A percentile compares a stretch with the other conserved stretches of the same genome.
phyloP scores from a whole-genome alignment of 108 stramenopile species.

The Mediolabrus comicus region DNA sequence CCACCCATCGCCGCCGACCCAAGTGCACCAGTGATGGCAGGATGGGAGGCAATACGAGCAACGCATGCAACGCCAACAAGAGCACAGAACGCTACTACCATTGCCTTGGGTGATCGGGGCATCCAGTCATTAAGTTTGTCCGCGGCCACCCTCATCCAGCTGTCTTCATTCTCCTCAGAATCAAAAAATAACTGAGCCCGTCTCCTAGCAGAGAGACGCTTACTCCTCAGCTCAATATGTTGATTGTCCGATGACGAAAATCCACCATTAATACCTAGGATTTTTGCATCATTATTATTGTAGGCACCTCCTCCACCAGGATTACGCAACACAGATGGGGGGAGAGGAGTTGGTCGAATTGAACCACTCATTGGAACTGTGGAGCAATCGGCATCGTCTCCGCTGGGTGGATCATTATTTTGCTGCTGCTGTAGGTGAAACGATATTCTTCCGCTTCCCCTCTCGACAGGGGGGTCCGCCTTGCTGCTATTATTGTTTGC shows the following conservation, averaged over 20 bases:
- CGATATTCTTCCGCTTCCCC: not conserved
- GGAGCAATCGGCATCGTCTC: not conserved
- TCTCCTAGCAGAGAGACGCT: not conserved
- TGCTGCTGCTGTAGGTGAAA: not conserved
- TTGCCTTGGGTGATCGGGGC: not conserved
- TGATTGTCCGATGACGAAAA: not conserved
- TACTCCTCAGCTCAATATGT: slow-evolving; percentile 1
- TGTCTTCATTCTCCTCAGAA: not conserved
- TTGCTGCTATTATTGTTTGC: not conserved
- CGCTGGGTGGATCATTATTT: not conserved
- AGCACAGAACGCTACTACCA: not conserved
- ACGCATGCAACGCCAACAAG: not conserved
- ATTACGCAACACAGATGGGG: slow-evolving; percentile 6
- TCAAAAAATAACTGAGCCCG: not conserved
- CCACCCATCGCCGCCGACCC: not conserved
- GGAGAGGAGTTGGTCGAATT: not conserved
- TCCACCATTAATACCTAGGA: not conserved
- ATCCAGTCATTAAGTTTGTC: not conserved
- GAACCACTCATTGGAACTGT: not conserved
- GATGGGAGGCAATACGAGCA: not conserved
- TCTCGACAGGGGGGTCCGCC: not conserved
- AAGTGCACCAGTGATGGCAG: not conserved
- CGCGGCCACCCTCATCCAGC: not conserved
- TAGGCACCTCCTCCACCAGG: not conserved
- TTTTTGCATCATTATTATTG: not conserved